Evolutionary conservation across 352 stramenopile species (phyloP), one percentile per base, ranked within the genome.

Genomic region (Globisporangium radiosum): DNA sequence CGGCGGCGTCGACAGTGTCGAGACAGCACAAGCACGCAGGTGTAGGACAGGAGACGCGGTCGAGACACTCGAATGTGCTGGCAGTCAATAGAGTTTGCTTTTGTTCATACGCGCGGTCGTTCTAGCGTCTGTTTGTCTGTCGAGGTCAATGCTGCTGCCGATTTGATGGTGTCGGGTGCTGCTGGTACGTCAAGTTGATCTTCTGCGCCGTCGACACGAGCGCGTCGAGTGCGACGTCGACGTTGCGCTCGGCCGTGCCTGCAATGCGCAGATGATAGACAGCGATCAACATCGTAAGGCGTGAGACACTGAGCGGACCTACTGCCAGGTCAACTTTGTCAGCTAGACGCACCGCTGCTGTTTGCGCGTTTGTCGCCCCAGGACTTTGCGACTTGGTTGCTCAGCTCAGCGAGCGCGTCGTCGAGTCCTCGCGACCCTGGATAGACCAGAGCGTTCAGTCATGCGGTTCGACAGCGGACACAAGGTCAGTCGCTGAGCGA

Each of bases 171-270:
- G 42, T 69, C 36, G 10, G 56, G 11, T 53, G 42, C 54, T 79
- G 61, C 54, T 79, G 61, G n/a, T 78, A 87, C 14, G 76, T 73
- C 60, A 84, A 42, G 15, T 68, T 70, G 37, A 90, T 72, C 56
- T 85, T 84, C 48, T 87, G 76, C 4, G 78, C 80, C 3, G 72
- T 88, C 4, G 77, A 74, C 47, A 88, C 70, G n/a, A 90, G 74
- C 45, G 73, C 73, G 39, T 82, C 73, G 36, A 88, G 60, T 19
- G 80, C 77, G 52, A 72, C 51, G 37, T 87, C 75, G 19, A 89
- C 73, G 19, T 63, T 69, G 53, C 70, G 69, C 43, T 81, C 70
- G 7, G 11, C 39, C 36, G 7, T 0, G 11, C 45, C 8, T 19
- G 13, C 10, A 25, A 36, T 51, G 47, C 4, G 47, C n/a, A 25